Evolutionary conservation across 1,139 yeast species (phyloP).

Genomic region (Geotrichum fermentans): DNA sequence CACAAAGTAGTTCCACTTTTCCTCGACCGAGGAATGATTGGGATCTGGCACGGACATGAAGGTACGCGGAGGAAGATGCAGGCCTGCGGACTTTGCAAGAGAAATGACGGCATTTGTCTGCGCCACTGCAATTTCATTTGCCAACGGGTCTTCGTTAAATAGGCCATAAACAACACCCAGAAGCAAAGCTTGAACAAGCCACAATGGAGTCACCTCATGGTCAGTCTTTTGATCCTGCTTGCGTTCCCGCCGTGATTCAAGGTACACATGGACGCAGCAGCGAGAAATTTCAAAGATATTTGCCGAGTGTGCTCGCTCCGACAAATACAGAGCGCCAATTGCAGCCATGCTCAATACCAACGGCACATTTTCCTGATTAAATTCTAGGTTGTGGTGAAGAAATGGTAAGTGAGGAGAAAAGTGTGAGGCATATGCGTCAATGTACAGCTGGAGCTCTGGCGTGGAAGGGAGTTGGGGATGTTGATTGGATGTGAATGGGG

Average conservation of each 20-base stretch:
- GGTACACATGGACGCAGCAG: constrained; percentile 67
- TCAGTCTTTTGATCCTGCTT: constrained; percentile 16
- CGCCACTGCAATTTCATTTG: constrained; percentile 67
- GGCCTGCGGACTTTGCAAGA: constrained; percentile 67
- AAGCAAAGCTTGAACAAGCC: constrained; percentile 84
- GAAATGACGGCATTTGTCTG: constrained; percentile 77
- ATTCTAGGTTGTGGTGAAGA: constrained; percentile 64
- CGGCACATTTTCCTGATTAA: constrained; percentile 64
- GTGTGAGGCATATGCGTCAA: constrained; percentile 64
- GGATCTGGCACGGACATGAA: constrained; percentile 35
- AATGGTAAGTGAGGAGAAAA: constrained; percentile 80
- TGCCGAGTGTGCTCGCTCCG: constrained; percentile 73
- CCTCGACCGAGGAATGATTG: constrained; percentile 42
- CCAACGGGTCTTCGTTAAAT: constrained; percentile 69
- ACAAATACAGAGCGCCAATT: constrained; percentile 81
- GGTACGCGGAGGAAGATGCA: constrained; percentile 54
- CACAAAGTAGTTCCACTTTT: constrained; percentile 69
- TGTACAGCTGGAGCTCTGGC: constrained; percentile 68
- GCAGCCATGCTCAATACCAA: constrained; percentile 78
- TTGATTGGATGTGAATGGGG: constrained; percentile 53
- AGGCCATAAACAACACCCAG: constrained; percentile 77
- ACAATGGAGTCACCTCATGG: constrained; percentile 60
- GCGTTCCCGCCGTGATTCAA: constrained; percentile 55
- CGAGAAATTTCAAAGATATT: constrained; percentile 74
- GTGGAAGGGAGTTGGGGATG: constrained; percentile 59